Evolutionary conservation across 495 filamentous ascomycete species (phyloP).

Genomic region (Neurospora sp.): DNA sequence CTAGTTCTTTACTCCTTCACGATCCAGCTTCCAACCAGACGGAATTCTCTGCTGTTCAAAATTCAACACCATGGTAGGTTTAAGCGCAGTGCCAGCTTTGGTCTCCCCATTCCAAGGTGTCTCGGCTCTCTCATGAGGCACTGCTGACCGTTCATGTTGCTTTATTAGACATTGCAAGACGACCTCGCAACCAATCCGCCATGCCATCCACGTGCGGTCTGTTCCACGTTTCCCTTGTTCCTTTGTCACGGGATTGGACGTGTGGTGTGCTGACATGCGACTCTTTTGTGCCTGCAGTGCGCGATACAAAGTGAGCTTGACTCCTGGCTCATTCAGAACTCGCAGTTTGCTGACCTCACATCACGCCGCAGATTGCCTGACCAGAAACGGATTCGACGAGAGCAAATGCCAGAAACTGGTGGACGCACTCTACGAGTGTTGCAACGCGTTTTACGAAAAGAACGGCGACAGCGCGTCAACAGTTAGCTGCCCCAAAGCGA

Average conservation of each 20-base stretch:
- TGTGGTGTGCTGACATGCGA: conserved; percentile 2
- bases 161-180: conserved; percentile 41
- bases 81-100: neutral
- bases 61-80: conserved; percentile 3
- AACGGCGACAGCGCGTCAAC: conserved; percentile 68
- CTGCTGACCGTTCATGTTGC: neutral
- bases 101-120: neutral
- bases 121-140: neutral
- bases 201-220: conserved; percentile 79
- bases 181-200: conserved; percentile 67
- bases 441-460: conserved; percentile 74
- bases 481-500: conserved; percentile 77
- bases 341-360: conserved; percentile 7
- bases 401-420: conserved; percentile 70
- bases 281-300: conserved; percentile 41
- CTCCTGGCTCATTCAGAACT: conserved; percentile 1
- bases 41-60: neutral
- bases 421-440: conserved; percentile 93
- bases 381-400: conserved; percentile 79
- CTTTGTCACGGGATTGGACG: neutral
- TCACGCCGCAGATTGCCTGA: conserved; percentile 56
- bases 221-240: conserved; percentile 23
- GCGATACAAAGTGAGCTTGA: conserved; percentile 67
- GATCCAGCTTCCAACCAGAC: neutral
- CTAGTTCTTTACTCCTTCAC: neutral